Conservation (phyloP, 2,329 filamentous ascomycete genomes). For the Ceratocystiopsis brevicomis region DNA sequence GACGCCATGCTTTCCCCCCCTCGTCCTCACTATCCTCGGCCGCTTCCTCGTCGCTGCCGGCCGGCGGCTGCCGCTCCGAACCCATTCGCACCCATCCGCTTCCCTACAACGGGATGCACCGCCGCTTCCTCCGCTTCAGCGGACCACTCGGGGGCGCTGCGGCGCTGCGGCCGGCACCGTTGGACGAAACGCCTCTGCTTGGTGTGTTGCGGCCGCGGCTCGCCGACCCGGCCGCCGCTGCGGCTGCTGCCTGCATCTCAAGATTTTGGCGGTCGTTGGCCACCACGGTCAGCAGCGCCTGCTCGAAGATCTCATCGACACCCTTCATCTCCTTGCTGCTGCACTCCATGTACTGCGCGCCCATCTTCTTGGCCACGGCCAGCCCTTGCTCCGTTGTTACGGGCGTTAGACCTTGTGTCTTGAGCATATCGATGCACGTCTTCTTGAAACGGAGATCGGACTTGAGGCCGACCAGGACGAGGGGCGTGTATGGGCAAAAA, state of each 20-base stretch:
- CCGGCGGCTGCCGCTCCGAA: constrained; percentile 1
- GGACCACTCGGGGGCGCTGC: constrained; percentile 19
- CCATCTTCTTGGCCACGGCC: constrained; percentile 81
- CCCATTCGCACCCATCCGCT: constrained; percentile 2
- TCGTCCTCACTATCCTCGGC: not conserved
- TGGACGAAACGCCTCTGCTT: constrained; percentile 16
- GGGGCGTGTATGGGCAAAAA: constrained; percentile 92
- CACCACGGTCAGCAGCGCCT: constrained; percentile 77
- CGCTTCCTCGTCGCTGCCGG: not conserved
- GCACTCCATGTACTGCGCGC: constrained; percentile 91
- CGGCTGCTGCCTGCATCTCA: constrained; percentile 26
- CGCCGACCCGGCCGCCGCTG: constrained; percentile 16
- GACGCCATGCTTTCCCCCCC: not conserved
- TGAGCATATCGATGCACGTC: constrained; percentile 95
- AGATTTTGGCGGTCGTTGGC: constrained; percentile 53
- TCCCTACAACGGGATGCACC: constrained; percentile 56
- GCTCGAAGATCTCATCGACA: constrained; percentile 90
- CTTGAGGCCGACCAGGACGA: constrained; percentile 90
- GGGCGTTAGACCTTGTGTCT: constrained; percentile 88
- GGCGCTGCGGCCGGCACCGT: constrained; percentile 12
- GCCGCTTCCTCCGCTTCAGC: constrained; percentile 66
- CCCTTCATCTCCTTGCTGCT: constrained; percentile 94
- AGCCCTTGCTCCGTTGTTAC: constrained; percentile 83
- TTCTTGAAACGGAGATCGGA: constrained; percentile 90
- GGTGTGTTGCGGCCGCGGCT: constrained; percentile 16